Conservation (phyloP, 1,284 basidiomycete species). For the Earliella scabrosa region DNA sequence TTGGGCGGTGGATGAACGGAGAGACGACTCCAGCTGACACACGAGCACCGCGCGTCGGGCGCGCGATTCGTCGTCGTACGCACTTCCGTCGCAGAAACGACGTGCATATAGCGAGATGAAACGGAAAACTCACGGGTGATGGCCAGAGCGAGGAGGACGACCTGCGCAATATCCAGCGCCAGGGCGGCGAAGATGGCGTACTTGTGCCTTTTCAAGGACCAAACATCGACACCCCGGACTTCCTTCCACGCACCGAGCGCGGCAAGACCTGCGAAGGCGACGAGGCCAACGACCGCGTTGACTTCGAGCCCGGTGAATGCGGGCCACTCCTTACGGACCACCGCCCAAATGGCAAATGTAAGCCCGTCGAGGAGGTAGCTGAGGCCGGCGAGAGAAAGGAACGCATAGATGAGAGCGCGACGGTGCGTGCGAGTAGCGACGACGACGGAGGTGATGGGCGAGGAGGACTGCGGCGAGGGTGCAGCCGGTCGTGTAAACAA, state of each 20-base stretch:
- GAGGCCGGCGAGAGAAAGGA: constrained; percentile 76
- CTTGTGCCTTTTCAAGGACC: constrained; percentile 66
- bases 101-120: not conserved
- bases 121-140: constrained; percentile 44
- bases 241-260: constrained; percentile 79
- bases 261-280: constrained; percentile 70
- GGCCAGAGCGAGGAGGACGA: constrained; percentile 54
- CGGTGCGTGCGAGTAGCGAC: constrained; percentile 73
- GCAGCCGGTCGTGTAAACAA: constrained; percentile 51
- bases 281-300: constrained; percentile 66
- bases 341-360: constrained; percentile 64
- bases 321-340: constrained; percentile 69
- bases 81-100: no score
- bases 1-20: no score
- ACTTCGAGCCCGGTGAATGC: constrained; percentile 68
- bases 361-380: constrained; percentile 87
- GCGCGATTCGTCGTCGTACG: no score
- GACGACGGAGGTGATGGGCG: constrained; percentile 76
- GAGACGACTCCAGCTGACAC: no score
- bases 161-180: constrained; percentile 60
- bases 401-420: constrained; percentile 67
- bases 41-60: no score
- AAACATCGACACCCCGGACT: constrained; percentile 68
- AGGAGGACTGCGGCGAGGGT: constrained; percentile 47
- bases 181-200: constrained; percentile 54